Evolutionary conservation across 257 asterid species (phyloP).

Genomic region (Euphrasia confusa): DNA sequence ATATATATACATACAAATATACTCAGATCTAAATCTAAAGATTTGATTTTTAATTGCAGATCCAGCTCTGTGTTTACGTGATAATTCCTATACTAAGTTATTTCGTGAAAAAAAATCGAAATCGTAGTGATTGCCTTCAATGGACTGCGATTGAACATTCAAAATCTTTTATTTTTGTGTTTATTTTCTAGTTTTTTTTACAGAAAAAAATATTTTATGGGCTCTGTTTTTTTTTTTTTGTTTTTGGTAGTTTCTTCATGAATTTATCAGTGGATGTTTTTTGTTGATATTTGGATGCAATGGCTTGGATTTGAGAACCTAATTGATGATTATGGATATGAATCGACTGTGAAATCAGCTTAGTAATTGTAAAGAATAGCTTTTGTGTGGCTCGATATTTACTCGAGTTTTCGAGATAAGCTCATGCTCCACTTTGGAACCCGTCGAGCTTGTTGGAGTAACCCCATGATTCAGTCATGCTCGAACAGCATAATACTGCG

Average conservation of each 20-base stretch:
- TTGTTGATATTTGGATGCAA: not conserved
- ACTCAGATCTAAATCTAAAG: not conserved
- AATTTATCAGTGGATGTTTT: not conserved
- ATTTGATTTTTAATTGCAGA: slow-evolving; percentile 15
- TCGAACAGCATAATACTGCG: not conserved
- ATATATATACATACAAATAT: no score
- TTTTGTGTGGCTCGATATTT: not conserved
- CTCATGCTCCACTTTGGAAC: not conserved
- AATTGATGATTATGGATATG: no score
- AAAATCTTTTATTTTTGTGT: not conserved
- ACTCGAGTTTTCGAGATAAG: not conserved
- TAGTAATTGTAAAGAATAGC: not conserved
- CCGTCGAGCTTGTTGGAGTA: not conserved
- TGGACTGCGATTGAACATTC: not conserved
- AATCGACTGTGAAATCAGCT: not conserved
- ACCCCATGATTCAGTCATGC: not conserved
- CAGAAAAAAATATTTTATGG: not conserved
- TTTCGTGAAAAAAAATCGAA: not conserved
- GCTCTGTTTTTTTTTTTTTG: not conserved
- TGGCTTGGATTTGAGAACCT: not conserved
- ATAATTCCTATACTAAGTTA: not conserved
- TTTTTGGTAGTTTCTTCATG: not conserved
- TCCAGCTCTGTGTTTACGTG: slow-evolving; percentile 13
- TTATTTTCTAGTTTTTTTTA: not conserved
- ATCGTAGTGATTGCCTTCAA: not conserved